Percentiles rank a stretch among this genome's conserved stretches.
phyloP scores from a whole-genome alignment of 2,329 filamentous ascomycete species.

The Trichophyton rubrum region DNA sequence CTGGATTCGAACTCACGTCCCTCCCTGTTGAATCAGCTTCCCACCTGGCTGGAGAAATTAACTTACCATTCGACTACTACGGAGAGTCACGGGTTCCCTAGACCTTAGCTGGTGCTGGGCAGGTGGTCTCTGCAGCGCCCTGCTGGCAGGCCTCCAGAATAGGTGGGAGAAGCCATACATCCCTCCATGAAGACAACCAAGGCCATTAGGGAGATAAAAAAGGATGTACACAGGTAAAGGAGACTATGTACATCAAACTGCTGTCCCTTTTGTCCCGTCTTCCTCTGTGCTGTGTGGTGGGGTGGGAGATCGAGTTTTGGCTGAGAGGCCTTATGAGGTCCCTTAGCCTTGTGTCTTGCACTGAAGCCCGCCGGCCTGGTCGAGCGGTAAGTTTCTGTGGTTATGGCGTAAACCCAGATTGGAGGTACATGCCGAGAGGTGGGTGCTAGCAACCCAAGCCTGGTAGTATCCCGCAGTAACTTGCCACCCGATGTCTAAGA shows the following conservation, averaged over 20 bases:
- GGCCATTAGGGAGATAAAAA: neutral
- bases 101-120: neutral
- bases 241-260: neutral
- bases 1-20: neutral
- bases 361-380: conserved; percentile 1
- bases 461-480: neutral
- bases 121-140: neutral
- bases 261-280: neutral
- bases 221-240: neutral
- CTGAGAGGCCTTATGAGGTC: neutral
- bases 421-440: neutral
- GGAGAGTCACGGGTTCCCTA: neutral
- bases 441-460: neutral
- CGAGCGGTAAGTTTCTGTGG: neutral
- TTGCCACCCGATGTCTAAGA: neutral
- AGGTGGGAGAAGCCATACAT: neutral
- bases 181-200: neutral
- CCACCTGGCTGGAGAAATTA: neutral
- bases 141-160: neutral
- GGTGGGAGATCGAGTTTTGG: neutral
- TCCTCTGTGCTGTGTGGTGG: neutral
- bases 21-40: neutral
- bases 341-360: neutral
- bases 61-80: neutral
- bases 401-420: neutral